These are phyloP conservation scores for Jatropha podagrica DNA, from an alignment of 441 rosid genomes.

Conservation along the genomic window DNA sequence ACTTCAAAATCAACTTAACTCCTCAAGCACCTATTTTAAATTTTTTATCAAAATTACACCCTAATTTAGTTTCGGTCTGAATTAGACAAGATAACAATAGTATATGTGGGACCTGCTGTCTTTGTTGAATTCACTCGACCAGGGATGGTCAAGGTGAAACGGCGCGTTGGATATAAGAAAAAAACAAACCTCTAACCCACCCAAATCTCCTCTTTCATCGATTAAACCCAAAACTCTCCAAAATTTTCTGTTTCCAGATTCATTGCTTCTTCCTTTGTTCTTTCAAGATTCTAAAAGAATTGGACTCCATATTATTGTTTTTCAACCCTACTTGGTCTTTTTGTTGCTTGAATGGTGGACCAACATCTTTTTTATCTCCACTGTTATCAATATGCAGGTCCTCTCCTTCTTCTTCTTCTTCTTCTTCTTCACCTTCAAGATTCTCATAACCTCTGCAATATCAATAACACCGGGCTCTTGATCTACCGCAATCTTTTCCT, in stretches of 20 bases:
- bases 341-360: conserved; percentile 28
- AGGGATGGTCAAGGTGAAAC: too few species aligned
- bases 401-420: conserved; percentile 16
- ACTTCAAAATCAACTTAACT: too few species aligned
- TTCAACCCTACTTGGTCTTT: conserved; percentile 8
- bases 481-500: conserved; percentile 18
- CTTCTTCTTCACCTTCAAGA: conserved; percentile 29
- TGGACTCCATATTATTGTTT: conserved; percentile 28
- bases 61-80: too few species aligned
- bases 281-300: conserved; percentile 14
- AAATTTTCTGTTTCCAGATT: conserved; percentile 7
- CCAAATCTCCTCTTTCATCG: too few species aligned
- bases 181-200: too few species aligned
- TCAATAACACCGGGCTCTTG: conserved; percentile 45
- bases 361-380: conserved; percentile 55
- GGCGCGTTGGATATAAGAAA: too few species aligned
- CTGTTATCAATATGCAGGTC: conserved; percentile 26
- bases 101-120: too few species aligned
- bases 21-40: too few species aligned
- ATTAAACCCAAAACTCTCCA: too few species aligned
- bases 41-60: too few species aligned
- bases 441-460: conserved; percentile 46
- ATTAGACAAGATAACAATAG: too few species aligned
- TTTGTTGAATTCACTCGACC: too few species aligned
- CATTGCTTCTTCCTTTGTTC: conserved; percentile 5